Base-by-base conservation (phyloP, 2,329 filamentous ascomycete genomes). In the Fusarium foetens region DNA sequence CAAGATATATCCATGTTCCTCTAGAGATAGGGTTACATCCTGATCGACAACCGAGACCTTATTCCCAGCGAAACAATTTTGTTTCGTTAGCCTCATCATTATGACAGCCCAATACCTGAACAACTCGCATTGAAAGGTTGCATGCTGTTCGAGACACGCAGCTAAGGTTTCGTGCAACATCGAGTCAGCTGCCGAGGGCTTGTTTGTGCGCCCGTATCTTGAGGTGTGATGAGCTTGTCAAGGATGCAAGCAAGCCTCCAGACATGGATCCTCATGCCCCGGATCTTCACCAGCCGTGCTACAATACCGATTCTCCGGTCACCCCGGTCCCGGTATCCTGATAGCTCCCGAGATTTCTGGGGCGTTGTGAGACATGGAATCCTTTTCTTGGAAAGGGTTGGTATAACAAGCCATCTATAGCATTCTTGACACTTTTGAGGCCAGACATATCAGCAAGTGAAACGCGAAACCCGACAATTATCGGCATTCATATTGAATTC, bases 11-110 rank as follows among this genome's bases (percentile, higher is more conserved):
- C 57, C 48, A 66, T 69, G 54, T 57, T 58, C 58, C 53, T 70
- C 55, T 41, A 63, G 66, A 73, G 46, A 73, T 73, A 52, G 58
- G 65, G 70, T 72, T 73, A 46, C 70, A 72, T 72, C 21, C 63
- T 58, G 70, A 70, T 67, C 58, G 58, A 58, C 70, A 57, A 63
- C 46, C 45, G 58, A 72, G 67, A 55, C 66, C 66, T 58, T 66
- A 43, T 46, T 49, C 39, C n/a, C 29, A 41, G 35, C 58, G 35
- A 64, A 45, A 41, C 39, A 46, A 45, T 31, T 23, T 68, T 39
- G 45, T 46, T 64, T 36, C 49, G 29, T 38, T 46, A 66, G 59
- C 64, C 48, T 70, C 57, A 55, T 42, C 45, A 57, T 48, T 19
- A 19, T 52, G 35, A 48, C 48, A 43, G 6, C 36, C 23, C 16